Conservation (phyloP, 129 eudicot genomes). For the Cynara cardunculus region DNA sequence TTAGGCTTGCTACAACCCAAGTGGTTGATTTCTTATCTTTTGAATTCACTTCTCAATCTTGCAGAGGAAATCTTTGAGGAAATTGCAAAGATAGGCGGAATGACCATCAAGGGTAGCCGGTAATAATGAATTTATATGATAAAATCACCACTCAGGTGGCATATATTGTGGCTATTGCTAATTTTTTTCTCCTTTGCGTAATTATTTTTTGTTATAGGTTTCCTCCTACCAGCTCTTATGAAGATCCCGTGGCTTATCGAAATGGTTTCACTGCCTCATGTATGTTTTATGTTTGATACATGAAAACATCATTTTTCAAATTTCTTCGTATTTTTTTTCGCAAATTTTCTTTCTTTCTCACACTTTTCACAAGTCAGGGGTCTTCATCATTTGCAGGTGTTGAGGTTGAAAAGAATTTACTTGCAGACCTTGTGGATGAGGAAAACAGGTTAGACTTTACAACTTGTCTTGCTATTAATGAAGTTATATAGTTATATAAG, state of each 20-base stretch:
- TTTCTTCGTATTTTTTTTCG: background rate
- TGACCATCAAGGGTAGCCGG: background rate
- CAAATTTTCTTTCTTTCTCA: background rate
- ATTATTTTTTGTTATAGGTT: background rate
- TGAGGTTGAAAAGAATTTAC: background rate
- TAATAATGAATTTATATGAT: background rate
- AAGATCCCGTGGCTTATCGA: background rate
- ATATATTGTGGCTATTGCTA: background rate
- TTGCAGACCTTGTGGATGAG: background rate
- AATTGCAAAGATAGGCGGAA: background rate
- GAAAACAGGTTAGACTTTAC: background rate
- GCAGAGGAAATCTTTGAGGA: constrained; percentile 1
- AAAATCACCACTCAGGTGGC: background rate
- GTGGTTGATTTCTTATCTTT: background rate
- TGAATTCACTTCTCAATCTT: background rate
- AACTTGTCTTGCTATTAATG: background rate
- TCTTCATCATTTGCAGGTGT: background rate
- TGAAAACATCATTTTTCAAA: background rate
- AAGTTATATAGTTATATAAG: background rate
- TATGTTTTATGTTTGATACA: background rate
- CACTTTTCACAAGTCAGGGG: background rate
- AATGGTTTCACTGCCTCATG: background rate
- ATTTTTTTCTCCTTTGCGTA: background rate
- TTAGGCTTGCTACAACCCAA: too few species aligned
- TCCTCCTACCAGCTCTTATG: background rate